Evolutionary conservation across 139 green algal species (phyloP).

Genomic region (Pleodorina starrii): DNA sequence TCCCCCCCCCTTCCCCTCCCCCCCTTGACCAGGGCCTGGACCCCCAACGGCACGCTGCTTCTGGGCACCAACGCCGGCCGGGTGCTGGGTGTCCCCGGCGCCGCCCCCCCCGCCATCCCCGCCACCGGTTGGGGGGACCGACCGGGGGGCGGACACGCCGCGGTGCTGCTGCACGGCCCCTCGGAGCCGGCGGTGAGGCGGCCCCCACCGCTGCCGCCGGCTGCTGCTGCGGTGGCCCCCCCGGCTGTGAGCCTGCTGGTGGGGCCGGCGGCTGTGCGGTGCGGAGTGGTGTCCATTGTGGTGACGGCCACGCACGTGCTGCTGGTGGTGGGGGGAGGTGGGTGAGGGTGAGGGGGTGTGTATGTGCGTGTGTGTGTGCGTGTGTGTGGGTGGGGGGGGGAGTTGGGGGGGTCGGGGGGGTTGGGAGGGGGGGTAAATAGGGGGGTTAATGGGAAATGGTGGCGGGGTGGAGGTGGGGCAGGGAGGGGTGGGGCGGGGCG

Average conservation of each 20-base stretch:
- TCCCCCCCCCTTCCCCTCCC: too few relatives aligned
- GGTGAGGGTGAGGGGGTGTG: too few relatives aligned
- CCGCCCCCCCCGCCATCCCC: constrained; percentile 25
- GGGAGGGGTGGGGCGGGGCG: too few relatives aligned
- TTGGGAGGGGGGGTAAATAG: too few relatives aligned
- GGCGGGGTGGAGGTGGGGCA: too few relatives aligned
- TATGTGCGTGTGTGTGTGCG: too few relatives aligned
- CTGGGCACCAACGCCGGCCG: constrained; percentile 36
- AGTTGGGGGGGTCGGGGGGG: too few relatives aligned
- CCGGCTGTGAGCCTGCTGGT: background rate
- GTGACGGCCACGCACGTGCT: constrained; percentile 9
- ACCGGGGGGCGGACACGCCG: background rate
- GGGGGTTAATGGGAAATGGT: too few relatives aligned
- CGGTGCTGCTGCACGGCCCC: constrained; percentile 30
- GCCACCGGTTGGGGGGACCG: constrained; percentile 4
- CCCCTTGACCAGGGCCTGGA: constrained; percentile 3
- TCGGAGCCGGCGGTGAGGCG: background rate
- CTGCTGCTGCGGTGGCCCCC: background rate
- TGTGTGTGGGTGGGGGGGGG: too few relatives aligned
- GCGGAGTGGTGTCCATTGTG: background rate
- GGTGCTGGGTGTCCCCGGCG: constrained; percentile 5
- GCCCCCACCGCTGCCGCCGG: background rate
- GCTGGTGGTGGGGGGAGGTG: constrained; percentile 44
- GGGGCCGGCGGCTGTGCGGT: background rate
- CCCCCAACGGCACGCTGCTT: constrained; percentile 34